Evolutionary conservation across 768 basidiomycete genomes (phyloP).

Genomic region (Pulveroboletus sp.): DNA sequence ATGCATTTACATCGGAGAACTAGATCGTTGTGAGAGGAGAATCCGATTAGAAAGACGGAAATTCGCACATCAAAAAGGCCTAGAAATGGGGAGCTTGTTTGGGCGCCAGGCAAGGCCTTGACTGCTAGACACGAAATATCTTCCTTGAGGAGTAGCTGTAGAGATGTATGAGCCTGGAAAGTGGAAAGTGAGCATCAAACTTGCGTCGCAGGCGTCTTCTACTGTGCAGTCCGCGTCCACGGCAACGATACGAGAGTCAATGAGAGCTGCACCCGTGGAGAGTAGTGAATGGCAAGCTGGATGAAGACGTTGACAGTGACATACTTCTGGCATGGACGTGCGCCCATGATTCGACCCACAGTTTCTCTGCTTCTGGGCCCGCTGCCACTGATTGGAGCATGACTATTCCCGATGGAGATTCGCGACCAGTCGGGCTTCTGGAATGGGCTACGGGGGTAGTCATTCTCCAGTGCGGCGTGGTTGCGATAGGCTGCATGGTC

Average conservation of each 20-base stretch:
- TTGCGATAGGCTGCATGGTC: constrained; percentile 13
- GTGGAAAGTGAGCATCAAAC: constrained; percentile 15
- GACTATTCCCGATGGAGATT: constrained; percentile 14
- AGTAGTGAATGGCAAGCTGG: not conserved
- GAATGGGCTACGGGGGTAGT: constrained; percentile 18
- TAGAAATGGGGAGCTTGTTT: constrained; percentile 30
- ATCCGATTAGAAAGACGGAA: not conserved
- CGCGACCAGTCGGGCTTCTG: constrained; percentile 10
- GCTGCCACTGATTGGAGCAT: constrained; percentile 7
- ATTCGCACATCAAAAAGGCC: constrained; percentile 73
- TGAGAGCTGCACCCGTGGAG: constrained; percentile 45
- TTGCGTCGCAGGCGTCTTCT: constrained; percentile 78
- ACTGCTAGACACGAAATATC: constrained; percentile 64
- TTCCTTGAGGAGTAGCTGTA: constrained; percentile 57
- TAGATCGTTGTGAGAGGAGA: constrained; percentile 28
- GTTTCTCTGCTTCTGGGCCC: constrained; percentile 36
- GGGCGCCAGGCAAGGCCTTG: constrained; percentile 30
- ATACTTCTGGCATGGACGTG: constrained; percentile 53
- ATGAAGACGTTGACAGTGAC: constrained; percentile 5
- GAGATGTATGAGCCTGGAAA: not conserved
- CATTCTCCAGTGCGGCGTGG: constrained; percentile 14
- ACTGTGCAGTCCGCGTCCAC: constrained; percentile 71
- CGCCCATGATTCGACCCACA: constrained; percentile 58
- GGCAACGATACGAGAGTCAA: constrained; percentile 61
- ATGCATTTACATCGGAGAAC: constrained; percentile 88